These are phyloP conservation scores for Calonectria montana DNA, from an alignment of 2,329 filamentous ascomycete species.

Conservation along the genomic window DNA sequence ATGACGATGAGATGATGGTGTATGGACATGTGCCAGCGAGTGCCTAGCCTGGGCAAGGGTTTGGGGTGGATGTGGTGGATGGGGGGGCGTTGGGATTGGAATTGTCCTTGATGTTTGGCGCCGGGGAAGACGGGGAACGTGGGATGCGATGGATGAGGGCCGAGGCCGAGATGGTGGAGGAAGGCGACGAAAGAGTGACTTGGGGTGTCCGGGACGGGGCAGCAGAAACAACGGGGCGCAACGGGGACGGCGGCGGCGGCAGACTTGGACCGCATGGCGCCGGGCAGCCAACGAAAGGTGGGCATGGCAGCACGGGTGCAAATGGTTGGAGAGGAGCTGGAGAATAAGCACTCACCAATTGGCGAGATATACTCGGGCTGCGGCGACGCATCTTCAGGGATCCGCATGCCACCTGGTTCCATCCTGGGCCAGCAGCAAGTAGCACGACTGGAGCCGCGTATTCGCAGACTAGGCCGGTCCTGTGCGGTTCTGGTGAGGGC, in stretches of 20 bases:
- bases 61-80: constrained; percentile 19
- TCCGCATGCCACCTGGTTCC: constrained; percentile 56
- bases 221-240: constrained; percentile 33
- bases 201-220: constrained; percentile 39
- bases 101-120: constrained; percentile 15
- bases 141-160: constrained; percentile 14
- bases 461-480: constrained; percentile 21
- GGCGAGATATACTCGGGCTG: constrained; percentile 60
- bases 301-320: constrained; percentile 58
- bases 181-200: constrained; percentile 25
- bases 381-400: constrained; percentile 59
- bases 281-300: constrained; percentile 58
- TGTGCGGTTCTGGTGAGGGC: constrained; percentile 26
- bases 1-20: constrained; percentile 16
- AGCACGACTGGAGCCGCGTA: constrained; percentile 36
- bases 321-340: constrained; percentile 53
- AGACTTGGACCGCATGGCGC: constrained; percentile 39
- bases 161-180: constrained; percentile 21
- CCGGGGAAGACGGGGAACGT: constrained; percentile 6
- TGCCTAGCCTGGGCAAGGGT: constrained; percentile 16
- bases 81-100: constrained; percentile 23
- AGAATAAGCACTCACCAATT: constrained; percentile 63
- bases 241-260: constrained; percentile 40
- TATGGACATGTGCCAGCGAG: constrained; percentile 24
- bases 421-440: constrained; percentile 43